These are phyloP conservation scores for Xylariaceae sp. DNA, from an alignment of 2,329 filamentous ascomycete genomes.

Conservation along the genomic window DNA sequence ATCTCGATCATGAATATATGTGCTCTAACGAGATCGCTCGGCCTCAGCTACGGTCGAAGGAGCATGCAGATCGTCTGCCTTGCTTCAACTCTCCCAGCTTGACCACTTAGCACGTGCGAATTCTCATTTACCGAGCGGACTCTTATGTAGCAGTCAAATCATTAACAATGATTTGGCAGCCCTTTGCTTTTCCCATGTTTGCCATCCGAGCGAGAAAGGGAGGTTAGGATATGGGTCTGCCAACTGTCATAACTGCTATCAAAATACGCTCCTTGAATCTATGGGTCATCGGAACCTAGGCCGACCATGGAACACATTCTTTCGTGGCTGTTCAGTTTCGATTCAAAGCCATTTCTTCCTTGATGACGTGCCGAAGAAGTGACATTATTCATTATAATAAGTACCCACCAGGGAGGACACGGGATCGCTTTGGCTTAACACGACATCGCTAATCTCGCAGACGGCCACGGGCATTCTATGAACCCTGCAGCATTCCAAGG, in stretches of 20 bases:
- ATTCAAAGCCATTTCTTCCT: constrained; percentile 4
- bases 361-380: neutral
- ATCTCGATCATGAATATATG: neutral
- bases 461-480: constrained; percentile 32
- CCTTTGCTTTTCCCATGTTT: constrained; percentile 14
- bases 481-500: constrained; percentile 16
- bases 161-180: constrained; percentile 14
- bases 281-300: neutral
- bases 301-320: constrained; percentile 1
- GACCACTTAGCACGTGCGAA: constrained; percentile 14
- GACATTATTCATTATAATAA: no score
- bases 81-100: constrained; percentile 1
- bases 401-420: no score
- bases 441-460: constrained; percentile 48
- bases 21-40: neutral
- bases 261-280: constrained; percentile 7
- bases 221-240: constrained; percentile 21
- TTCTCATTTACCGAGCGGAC: constrained; percentile 21
- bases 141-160: constrained; percentile 20
- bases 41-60: neutral
- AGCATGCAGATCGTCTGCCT: neutral
- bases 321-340: constrained; percentile 4
- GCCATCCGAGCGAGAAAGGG: constrained; percentile 5
- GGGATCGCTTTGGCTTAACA: constrained; percentile 31
- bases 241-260: constrained; percentile 19